Evolutionary conservation across 2,329 filamentous ascomycete genomes (phyloP), one percentile per base, ranked within the genome.

Genomic region (Fusarium gaditjirri): DNA sequence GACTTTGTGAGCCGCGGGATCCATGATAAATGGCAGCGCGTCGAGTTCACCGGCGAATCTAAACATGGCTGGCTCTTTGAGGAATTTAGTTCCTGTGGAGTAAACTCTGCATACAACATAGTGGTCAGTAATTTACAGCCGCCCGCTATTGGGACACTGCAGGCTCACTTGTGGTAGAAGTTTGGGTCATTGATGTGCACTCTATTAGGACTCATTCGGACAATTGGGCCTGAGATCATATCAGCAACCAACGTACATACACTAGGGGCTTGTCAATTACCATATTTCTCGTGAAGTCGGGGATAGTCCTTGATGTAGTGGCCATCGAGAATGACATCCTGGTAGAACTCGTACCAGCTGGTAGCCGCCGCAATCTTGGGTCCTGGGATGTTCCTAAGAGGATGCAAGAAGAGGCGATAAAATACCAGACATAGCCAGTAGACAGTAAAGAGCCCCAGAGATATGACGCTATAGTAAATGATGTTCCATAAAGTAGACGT

Each of bases 151-250:
- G 27, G 27, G 27, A 8, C 27, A 8, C 9, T 29, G 27, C 27
- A 29, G 27, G 27, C 50, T 39, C 25, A 54, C 35, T 31, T 54
- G 50, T 54, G 50, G 8, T 41, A 54, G 11, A 54, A 54, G 50
- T 54, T 54, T 54, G 50, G 21, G 8, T 54, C 50, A 3, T 54
- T 54, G 11, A 54, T 54, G 6, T 41, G 50, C 4, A 41, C 50
- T 41, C 50, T 54, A 21, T 54, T 54, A 3, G 35, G 25, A 6
- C 50, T 54, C 50, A 41, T 41, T 41, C 35, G 50, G 21, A 54
- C 50, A 23, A 54, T 41, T 5, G 50, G 35, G 1, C 50, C 50
- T 41, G 25, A 19, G 25, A 14, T 23, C 9, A 41, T 8, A 8
- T 41, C 21, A 41, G 50, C 14, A 41, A 23, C 23, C 25, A n/a